Evolutionary conservation across 768 basidiomycete genomes (phyloP), one percentile per base, ranked within the genome.

Genomic region (Sarcodon sp.): DNA sequence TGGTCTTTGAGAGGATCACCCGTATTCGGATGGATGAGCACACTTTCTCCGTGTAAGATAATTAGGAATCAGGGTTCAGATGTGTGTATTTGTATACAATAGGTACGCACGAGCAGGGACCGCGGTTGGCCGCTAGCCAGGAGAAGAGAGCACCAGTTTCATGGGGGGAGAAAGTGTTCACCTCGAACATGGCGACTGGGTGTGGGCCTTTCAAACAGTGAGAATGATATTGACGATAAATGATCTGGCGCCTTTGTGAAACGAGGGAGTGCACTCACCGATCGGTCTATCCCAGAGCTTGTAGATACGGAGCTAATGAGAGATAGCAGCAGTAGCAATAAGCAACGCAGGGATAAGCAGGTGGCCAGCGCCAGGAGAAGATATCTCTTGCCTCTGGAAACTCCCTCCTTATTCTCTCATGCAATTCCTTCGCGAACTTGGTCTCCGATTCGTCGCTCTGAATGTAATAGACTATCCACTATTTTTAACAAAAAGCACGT

Each of bases 11-110:
- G 66, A 1, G 64, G 16, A 51, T 84, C 63, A 18, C 68, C 66
- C 4, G 83, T 84, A 60, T 85, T 83, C 0, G 83, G 83, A 62
- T 86, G 83, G 52, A 86, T 64, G 6, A 84, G 66, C 21, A 86
- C 79, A 12, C 83, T 84, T 54, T 27, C 31, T 27, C 13, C 43
- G 3, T 33, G 43, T 33, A 37, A 43, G 6, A 33, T 27, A 38
- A 8, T 43, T n/a, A 33, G 48, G 37, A 2, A 38, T 38, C 12
- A 13, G 37, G 37, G 37, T 38, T 13, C 37, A 38, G 2, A 13
- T 4, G 37, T 38, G 12, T 38, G 18, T 2, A 4, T 38, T 3
- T 32, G 3, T 9, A 37, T 11, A 44, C 33, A 47, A 43, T 8
- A 38, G 12, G 5, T 12, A 69, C 82, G 39, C 58, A 84, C 82